A percentile compares a stretch with the other conserved stretches of the same genome.
phyloP scores from a whole-genome alignment of 106 monocot genomes.

The Dendrobium officinale region DNA sequence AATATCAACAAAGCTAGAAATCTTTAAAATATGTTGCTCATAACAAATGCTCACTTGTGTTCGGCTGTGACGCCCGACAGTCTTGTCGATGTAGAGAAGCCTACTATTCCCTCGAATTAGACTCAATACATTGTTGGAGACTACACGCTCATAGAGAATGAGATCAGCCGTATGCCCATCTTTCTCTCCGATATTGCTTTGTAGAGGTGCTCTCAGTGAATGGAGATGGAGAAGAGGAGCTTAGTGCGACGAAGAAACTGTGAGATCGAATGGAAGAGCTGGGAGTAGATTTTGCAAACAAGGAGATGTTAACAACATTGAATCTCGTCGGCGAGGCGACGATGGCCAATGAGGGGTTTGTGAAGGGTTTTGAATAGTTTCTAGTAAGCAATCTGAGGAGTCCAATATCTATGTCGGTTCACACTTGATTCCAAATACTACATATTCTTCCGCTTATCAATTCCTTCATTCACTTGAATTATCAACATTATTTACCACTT shows the following conservation, averaged over 20 bases:
- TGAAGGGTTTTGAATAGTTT: background rate
- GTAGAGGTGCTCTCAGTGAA: constrained; percentile 11
- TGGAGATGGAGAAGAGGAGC: constrained; percentile 3
- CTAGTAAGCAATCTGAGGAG: background rate
- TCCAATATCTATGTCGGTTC: background rate
- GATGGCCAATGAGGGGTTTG: background rate
- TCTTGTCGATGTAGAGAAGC: too few species aligned
- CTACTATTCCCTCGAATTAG: too few species aligned
- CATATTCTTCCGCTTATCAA: too few species aligned
- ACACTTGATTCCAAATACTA: too few species aligned
- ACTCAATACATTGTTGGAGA: too few species aligned
- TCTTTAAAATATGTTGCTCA: too few species aligned
- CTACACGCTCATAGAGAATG: too few species aligned
- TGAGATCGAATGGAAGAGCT: background rate
- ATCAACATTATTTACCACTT: too few species aligned
- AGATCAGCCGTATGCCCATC: constrained; percentile 12
- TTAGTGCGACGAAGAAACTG: background rate
- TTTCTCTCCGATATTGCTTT: constrained; percentile 14
- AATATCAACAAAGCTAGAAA: too few species aligned
- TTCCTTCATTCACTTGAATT: too few species aligned
- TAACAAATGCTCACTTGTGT: too few species aligned
- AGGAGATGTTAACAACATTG: background rate
- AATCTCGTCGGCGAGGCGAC: background rate
- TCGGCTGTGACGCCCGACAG: too few species aligned
- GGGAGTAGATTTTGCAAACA: background rate